phyloP scores from a whole-genome alignment of 495 filamentous ascomycete genomes.

The Annulohypoxylon bovei region DNA sequence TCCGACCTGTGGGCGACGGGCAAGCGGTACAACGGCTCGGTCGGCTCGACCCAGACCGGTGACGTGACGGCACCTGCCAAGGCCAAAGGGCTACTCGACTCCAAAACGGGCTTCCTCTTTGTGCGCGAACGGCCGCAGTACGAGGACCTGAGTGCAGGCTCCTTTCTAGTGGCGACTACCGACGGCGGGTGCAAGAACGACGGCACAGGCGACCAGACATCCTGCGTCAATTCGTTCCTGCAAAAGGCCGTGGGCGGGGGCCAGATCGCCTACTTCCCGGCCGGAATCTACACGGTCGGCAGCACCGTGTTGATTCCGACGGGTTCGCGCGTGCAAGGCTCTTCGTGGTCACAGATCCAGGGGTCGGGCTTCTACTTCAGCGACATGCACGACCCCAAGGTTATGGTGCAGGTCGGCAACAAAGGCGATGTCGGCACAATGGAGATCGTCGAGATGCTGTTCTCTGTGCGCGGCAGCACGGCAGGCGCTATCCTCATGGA shows the following conservation, averaged over 20 bases:
- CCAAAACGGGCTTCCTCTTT: too few species aligned
- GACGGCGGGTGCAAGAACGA: neutral
- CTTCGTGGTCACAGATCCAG: slow-evolving; percentile 44
- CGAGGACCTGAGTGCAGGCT: neutral
- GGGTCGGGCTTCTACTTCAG: slow-evolving; percentile 54
- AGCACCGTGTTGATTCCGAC: slow-evolving; percentile 56
- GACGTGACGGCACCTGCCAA: too few species aligned
- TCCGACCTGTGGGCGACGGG: too few species aligned
- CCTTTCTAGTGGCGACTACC: neutral
- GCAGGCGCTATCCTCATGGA: slow-evolving; percentile 50
- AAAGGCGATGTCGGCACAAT: slow-evolving; percentile 58
- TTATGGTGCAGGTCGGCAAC: slow-evolving; percentile 63
- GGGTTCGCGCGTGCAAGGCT: slow-evolving; percentile 51
- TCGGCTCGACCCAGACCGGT: too few species aligned
- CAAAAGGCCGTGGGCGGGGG: too few species aligned
- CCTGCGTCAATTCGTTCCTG: too few species aligned
- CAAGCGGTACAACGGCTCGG: too few species aligned
- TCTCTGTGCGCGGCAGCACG: slow-evolving; percentile 39
- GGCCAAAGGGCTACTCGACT: too few species aligned
- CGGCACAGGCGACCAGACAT: neutral
- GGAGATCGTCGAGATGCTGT: slow-evolving; percentile 61
- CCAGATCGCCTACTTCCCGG: too few species aligned
- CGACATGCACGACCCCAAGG: slow-evolving; percentile 54
- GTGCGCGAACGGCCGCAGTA: neutral
- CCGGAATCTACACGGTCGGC: slow-evolving; percentile 44